Evolutionary conservation across 441 rosid genomes (phyloP).

Genomic region (Flueggea neowawraea): DNA sequence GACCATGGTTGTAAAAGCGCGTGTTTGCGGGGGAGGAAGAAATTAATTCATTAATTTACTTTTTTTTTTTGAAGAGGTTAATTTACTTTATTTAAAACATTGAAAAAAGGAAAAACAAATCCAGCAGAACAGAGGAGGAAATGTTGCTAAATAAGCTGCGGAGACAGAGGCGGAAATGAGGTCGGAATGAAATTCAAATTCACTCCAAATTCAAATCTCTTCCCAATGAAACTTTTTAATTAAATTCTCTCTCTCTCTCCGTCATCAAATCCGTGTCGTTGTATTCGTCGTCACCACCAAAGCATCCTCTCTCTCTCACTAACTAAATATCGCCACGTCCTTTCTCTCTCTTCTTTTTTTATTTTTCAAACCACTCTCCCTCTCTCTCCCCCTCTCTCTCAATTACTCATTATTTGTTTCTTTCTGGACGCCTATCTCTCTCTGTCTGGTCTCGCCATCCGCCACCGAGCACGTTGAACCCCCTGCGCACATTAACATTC

Average conservation of each 20-base stretch:
- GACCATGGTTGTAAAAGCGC: too few relatives aligned
- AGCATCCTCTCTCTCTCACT: not conserved
- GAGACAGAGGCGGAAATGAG: slow-evolving; percentile 50
- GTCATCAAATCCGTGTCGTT: slow-evolving; percentile 73
- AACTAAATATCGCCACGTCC: too few relatives aligned
- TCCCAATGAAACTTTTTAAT: slow-evolving; percentile 18
- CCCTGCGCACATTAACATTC: too few relatives aligned
- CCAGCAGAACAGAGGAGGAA: slow-evolving; percentile 11
- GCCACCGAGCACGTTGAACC: slow-evolving; percentile 14
- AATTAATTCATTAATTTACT: too few relatives aligned
- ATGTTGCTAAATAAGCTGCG: slow-evolving; percentile 49
- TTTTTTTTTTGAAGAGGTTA: too few relatives aligned
- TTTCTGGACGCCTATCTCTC: slow-evolving; percentile 1
- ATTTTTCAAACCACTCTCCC: too few relatives aligned
- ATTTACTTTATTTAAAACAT: too few relatives aligned
- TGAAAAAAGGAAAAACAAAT: not conserved
- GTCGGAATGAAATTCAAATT: slow-evolving; percentile 87
- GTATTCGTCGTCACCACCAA: slow-evolving; percentile 26
- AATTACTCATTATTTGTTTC: not conserved
- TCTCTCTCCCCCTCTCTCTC: too few relatives aligned
- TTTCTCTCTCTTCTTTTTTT: too few relatives aligned
- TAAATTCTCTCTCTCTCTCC: slow-evolving; percentile 56
- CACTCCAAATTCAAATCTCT: slow-evolving; percentile 32
- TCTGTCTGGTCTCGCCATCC: slow-evolving; percentile 30
- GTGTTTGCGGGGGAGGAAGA: too few relatives aligned